phyloP scores from a whole-genome alignment of 176 grass and related monocot species.

The Aegilops longissima region DNA sequence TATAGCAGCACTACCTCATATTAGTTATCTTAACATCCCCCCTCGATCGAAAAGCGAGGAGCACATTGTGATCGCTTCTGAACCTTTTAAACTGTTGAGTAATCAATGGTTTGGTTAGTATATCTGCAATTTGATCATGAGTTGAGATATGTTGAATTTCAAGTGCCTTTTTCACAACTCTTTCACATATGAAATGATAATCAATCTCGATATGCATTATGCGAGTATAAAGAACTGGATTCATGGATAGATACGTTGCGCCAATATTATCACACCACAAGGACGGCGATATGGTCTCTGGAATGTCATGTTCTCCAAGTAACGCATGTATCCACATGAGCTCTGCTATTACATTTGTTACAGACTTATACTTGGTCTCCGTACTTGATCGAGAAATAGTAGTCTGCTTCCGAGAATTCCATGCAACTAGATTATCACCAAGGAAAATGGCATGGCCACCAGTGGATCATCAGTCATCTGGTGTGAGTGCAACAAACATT shows the following conservation, averaged over 20 bases:
- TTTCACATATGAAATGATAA: too few relatives aligned
- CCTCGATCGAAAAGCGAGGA: background rate
- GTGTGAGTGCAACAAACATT: background rate
- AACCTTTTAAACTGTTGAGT: background rate
- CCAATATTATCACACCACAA: background rate
- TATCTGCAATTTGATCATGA: background rate
- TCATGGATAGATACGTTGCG: background rate
- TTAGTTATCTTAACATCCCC: background rate
- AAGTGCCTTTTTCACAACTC: background rate
- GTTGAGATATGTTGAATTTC: background rate
- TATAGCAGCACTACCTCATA: too few relatives aligned
- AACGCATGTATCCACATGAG: background rate
- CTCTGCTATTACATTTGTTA: background rate
- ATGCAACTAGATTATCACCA: background rate
- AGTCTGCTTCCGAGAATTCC: background rate
- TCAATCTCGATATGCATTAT: background rate
- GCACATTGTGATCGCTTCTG: background rate
- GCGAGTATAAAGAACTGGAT: background rate
- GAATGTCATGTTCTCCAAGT: background rate
- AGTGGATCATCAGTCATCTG: background rate
- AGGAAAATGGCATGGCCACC: background rate
- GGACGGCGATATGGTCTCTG: background rate
- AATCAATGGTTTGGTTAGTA: background rate
- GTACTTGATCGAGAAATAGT: background rate
- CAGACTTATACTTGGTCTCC: background rate